These are phyloP conservation scores for Liriodendron chinense DNA, from an alignment of 164 flowering plant species.

Conservation along the genomic window DNA sequence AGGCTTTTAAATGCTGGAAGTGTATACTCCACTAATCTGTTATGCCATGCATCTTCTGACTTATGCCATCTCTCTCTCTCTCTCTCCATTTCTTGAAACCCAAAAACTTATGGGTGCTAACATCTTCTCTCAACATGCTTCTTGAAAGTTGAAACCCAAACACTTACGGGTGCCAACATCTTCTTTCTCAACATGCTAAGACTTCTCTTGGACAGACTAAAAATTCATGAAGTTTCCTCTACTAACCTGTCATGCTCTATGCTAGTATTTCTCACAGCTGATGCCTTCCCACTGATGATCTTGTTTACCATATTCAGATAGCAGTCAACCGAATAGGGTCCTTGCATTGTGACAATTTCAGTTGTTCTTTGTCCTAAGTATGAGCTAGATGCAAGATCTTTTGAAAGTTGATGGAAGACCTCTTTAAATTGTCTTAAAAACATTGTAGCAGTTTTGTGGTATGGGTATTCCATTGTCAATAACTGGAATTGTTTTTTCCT, in stretches of 20 bases:
- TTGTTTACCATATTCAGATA: background rate
- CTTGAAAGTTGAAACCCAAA: background rate
- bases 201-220: too few relatives aligned
- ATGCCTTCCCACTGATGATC: background rate
- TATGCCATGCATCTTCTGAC: background rate
- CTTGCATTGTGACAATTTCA: background rate
- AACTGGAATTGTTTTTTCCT: slow-evolving; percentile 1
- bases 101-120: background rate
- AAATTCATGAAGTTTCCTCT: too few relatives aligned
- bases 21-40: background rate
- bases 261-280: background rate
- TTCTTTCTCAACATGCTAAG: too few relatives aligned
- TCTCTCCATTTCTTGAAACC: background rate
- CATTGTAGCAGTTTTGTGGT: background rate
- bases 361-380: background rate
- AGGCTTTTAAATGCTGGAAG: background rate
- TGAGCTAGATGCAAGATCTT: background rate
- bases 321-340: background rate
- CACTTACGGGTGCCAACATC: background rate
- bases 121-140: too few relatives aligned
- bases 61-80: background rate
- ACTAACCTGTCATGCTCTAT: background rate
- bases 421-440: background rate
- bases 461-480: background rate
- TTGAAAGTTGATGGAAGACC: background rate